These are phyloP conservation scores for Gracilaria caudata DNA, from an alignment of 23 red algal species.

Conservation along the genomic window DNA sequence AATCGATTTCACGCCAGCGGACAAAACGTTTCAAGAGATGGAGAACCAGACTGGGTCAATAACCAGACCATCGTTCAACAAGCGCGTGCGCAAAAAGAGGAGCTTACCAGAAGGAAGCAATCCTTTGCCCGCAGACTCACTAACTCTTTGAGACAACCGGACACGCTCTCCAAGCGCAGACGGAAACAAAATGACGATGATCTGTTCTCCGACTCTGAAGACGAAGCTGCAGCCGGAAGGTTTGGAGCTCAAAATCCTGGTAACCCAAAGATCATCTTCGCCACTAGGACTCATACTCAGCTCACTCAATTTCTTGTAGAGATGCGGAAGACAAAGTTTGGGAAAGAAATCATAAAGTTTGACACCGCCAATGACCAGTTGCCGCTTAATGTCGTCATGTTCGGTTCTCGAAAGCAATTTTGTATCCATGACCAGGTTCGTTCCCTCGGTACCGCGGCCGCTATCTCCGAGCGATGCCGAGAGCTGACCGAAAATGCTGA, in stretches of 20 bases:
- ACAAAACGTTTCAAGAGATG: background rate
- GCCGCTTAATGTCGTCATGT: conserved; percentile 53
- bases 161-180: background rate
- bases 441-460: conserved; percentile 60
- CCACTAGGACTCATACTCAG: conserved; percentile 91
- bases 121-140: conserved; percentile 8
- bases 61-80: conserved; percentile 33
- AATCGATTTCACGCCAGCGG: conserved; percentile 12
- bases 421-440: conserved; percentile 93
- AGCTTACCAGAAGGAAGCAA: conserved; percentile 20
- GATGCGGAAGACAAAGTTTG: conserved; percentile 68
- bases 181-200: background rate
- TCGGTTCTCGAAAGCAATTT: conserved; percentile 86
- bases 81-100: conserved; percentile 22
- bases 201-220: conserved; percentile 22
- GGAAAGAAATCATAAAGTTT: background rate
- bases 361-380: background rate
- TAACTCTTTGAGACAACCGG: conserved; percentile 3
- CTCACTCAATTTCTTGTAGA: conserved; percentile 88
- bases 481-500: conserved; percentile 65
- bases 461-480: conserved; percentile 90
- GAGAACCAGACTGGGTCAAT: conserved; percentile 82
- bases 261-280: conserved; percentile 71
- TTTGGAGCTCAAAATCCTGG: background rate
- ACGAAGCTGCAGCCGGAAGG: background rate